Percentiles rank a stretch among this genome's conserved stretches.
Evolutionary conservation across 805 yeast species (phyloP).

Genomic region (Wickerhamiella allomyrinae): DNA sequence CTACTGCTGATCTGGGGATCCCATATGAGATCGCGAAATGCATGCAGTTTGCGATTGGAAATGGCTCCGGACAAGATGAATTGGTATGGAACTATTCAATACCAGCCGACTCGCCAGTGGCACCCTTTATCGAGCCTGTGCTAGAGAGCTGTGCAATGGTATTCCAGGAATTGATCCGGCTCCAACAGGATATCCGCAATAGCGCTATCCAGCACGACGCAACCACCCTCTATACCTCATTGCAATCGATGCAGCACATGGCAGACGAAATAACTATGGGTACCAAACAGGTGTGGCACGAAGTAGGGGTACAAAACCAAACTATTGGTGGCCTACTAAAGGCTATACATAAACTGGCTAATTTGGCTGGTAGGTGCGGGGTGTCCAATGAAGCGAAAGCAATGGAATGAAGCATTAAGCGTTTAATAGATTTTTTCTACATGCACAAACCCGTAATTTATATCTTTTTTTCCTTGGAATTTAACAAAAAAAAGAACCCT

Average conservation of each 20-base stretch:
- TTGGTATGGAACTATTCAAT: background rate
- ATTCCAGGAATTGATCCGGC: background rate
- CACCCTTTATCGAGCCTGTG: background rate
- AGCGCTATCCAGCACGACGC: background rate
- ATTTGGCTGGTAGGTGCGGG: no score
- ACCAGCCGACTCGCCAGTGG: background rate
- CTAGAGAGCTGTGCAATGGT: background rate
- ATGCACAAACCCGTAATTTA: no score
- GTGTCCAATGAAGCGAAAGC: no score
- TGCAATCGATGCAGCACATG: background rate
- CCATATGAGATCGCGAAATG: background rate
- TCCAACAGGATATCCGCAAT: background rate
- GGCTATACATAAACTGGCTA: background rate
- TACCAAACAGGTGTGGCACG: background rate
- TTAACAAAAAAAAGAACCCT: background rate
- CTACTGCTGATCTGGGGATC: background rate
- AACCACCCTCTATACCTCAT: background rate
- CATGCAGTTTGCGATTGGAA: background rate
- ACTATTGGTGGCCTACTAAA: background rate
- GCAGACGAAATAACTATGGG: background rate
- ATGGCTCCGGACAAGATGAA: background rate
- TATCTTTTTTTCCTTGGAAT: no score
- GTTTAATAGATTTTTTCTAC: no score
- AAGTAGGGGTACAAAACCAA: background rate
- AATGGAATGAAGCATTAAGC: no score